Evolutionary conservation across 179 eudicot species (phyloP), one percentile per base, ranked within the genome.

Genomic region (Spergularia azorica): DNA sequence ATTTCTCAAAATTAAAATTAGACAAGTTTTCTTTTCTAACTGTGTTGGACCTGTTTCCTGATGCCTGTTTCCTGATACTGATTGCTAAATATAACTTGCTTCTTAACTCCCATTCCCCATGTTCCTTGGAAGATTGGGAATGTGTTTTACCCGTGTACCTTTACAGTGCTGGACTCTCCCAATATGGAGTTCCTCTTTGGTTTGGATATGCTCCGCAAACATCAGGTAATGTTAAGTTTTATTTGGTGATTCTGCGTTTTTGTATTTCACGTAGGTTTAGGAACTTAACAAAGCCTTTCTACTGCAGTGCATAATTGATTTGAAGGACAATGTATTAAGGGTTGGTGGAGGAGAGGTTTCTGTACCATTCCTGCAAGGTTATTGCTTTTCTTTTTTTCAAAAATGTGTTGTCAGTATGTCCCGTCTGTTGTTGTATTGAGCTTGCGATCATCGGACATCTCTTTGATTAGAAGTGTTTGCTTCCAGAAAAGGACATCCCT

Each of bases 181-280:
- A 95, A 95, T 87, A 95, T 95, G 97, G 99, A 95, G 66, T 95
- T 95, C 72, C 97, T 95, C 78, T 95, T 95, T 78, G 99, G 99
- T 55, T 77, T 95, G 82, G 99, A 95, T 81, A 95, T 95, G 99
- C 98, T 95, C 46, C 93, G 92, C 63, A 95, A 95, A 85, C 99
- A 95, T 85, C 99, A 95, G 95, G 98, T 94, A 83, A 68, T 61
- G 36, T 69, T 52, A 58, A 13, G 14, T 20, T 58, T 78, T 61
- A 9, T 39, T n/a, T 65, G 16, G 17, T 26, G 4, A 58, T 54
- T 72, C 18, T 41, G 51, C 5, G 5, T 36, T 9, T 14, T 15
- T 41, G 51, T 11, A 32, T 56, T 9, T 14, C 21, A 11, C 48
- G 56, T 9, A 71, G 48, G 50, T 57, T 16, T 46, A 9, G 65